Evolutionary conservation across 352 stramenopile species (phyloP), one percentile per base, ranked within the genome.

Genomic region (Globisporangium emineosum): DNA sequence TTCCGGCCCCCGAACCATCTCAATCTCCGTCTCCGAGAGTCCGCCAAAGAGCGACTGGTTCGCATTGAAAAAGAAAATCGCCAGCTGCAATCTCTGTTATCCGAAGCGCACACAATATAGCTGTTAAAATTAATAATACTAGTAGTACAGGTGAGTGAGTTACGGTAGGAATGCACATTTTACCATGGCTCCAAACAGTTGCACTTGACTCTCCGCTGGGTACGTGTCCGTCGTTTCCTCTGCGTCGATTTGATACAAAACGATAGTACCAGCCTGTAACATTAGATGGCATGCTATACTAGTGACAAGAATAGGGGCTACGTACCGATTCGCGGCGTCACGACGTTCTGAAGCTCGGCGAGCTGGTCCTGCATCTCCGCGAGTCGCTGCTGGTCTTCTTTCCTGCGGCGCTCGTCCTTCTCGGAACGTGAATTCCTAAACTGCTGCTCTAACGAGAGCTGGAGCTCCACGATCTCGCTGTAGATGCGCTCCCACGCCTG

Each of bases 51-150:
- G 58, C 3, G 73, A 75, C 65, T 89, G 66, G 59, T 87, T 86
- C 8, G 78, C 73, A 57, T 90, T 77, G 43, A 71, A 81, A 64
- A 92, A 94, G 69, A 94, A 92, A 25, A 84, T 86, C 32, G 83
- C 75, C 10, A 85, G 74, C 69, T 92, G 86, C 30, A 94, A 66
- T 3, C 82, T 73, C 81, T 90, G 45, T 54, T 15, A 62, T 17
- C 9, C 50, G 32, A 61, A 65, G 21, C 2, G 66, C 63, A 43
- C 3, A 59, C 49, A n/a, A 25, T 29, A 42, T 27, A 30, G 6
- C 29, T 43, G 19, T 51, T 12, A 52, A 56, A n/a, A n/a, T n/a
- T n/a, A n/a, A n/a, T n/a, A n/a, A n/a, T n/a, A n/a, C n/a, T n/a
- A n/a, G n/a, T n/a, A n/a, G n/a, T n/a, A n/a, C n/a, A n/a, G n/a